Evolutionary conservation across 352 stramenopile species (phyloP), one percentile per base, ranked within the genome.

Genomic region (Phytophthora rubi): DNA sequence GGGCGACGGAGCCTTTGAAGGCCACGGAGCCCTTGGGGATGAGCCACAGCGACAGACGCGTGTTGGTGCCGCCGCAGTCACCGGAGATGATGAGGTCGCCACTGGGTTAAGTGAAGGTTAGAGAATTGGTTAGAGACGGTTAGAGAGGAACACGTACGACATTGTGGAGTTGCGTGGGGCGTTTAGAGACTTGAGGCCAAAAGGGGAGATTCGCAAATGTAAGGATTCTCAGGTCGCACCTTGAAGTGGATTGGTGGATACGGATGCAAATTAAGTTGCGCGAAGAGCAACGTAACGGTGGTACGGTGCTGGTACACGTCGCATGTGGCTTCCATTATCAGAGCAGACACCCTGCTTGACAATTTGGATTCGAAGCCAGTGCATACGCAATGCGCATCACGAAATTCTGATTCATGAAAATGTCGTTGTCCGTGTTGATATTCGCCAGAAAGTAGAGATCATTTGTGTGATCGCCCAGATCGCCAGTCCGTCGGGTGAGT

Each of bases 61-160:
- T 98, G 82, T 99, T 99, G 63, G 97, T 99, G 67, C 97, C 97
- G 68, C 97, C 97, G 65, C 98, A 98, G 82, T 99, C 97, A 56
- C 94, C 97, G 10, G 86, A 94, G 39, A 95, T 90, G 57, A 95
- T 89, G 21, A 95, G 72, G 69, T 95, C 86, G 57, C 83, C 81
- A 39, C 84, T 91, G 23, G 21, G 30, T 26, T 44, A 44, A 58
- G 49, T 26, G 45, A 30, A n/a, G 44, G 44, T 54, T 30, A 30
- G 48, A 35, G 23, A 16, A 3, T 39, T n/a, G 39, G 39, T 48
- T 48, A 48, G 39, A 48, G 39, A 48, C 13, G 39, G 39, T 48
- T 48, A 21, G 39, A 48, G 39, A 48, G 39, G 39, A 21, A n/a
- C 8, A 53, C 49, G 45, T 42, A 65, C 49, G 48, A 59, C 51